Evolutionary conservation across 768 basidiomycete genomes (phyloP).

Genomic region (Tulasnella sp.): DNA sequence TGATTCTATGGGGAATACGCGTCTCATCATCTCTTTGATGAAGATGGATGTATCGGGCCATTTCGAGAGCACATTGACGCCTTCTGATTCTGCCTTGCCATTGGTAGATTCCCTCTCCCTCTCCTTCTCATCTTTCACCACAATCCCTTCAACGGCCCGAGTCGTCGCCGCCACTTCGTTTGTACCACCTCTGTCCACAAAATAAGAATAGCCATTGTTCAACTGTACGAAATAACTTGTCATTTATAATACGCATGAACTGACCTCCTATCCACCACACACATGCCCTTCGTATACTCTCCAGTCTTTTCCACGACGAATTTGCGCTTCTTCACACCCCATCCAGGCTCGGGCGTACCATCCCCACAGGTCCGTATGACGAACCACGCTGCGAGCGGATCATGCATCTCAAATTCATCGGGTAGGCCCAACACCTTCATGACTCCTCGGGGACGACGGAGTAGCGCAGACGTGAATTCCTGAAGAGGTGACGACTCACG

Average conservation of each 20-base stretch:
- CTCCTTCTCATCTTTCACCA: neutral
- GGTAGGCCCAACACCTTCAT: constrained; percentile 27
- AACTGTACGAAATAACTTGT: neutral
- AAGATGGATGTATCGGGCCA: constrained; percentile 11
- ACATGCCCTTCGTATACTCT: constrained; percentile 22
- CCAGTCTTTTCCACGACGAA: constrained; percentile 23
- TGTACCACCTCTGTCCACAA: neutral
- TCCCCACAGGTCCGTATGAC: constrained; percentile 20
- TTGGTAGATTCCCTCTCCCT: neutral
- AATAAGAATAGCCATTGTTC: too few relatives aligned
- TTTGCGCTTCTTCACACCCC: constrained; percentile 11
- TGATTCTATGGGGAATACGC: neutral
- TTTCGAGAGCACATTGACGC: constrained; percentile 1
- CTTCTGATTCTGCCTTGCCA: constrained; percentile 11
- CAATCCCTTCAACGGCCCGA: constrained; percentile 14
- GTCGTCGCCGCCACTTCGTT: constrained; percentile 9
- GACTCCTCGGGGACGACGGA: constrained; percentile 29
- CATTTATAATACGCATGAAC: neutral
- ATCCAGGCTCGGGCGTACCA: constrained; percentile 11
- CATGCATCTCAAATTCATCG: constrained; percentile 28
- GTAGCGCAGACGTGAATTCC: constrained; percentile 26
- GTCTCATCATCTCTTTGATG: constrained; percentile 10
- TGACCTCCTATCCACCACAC: constrained; percentile 22
- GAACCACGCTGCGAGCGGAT: constrained; percentile 34
- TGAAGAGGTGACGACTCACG: constrained; percentile 16